Base-by-base conservation (phyloP, 345 rosid species). In the Corchorus capsularis region DNA sequence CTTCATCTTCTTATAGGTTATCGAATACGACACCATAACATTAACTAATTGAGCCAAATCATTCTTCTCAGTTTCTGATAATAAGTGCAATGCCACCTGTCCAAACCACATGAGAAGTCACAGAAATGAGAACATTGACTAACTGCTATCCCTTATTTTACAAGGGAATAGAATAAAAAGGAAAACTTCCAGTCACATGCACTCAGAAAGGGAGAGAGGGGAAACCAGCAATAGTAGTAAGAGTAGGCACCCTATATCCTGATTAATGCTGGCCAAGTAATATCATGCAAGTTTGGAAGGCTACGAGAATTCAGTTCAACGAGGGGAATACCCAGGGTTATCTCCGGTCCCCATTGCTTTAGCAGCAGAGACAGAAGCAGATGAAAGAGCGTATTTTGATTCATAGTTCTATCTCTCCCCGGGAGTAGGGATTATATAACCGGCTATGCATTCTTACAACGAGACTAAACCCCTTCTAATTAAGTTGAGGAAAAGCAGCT, bases 61-160 rank as follows among this genome's bases (percentile, higher is more conserved):
- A 76, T 84, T 83, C 85, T 89, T 96, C 82, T 96, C 94, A 70
- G 83, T 87, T 43, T 89, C 92, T 56, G 97, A 85, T 63, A 90
- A 81, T 75, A 92, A 84, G 88, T 95, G 96, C 70, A 87, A 79
- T 71, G 98, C 93, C 82, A 89, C 99, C 99, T 96, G 86, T 79
- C 71, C 81, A 34, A 59, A 27, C 16, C 63, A 66, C 59, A 65
- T 19, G 16, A 47, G 56, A 62, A 65, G 62, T 32, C 70, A 39
- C 27, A 75, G 37, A 22, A 65, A 64, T 53, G 22, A 60, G 64
- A 69, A 37, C 8, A 50, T 63, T 53, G 46, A 61, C 27, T 20
- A 54, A 37, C 7, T n/a, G 74, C 63, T 54, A 71, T 35, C 19
- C 5, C 35, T 54, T 32, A 22, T 46, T 16, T 16, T 16, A 20